These are phyloP conservation scores for Alloteropsis semialata DNA, from an alignment of 176 grass and related monocot species.

Conservation along the genomic window DNA sequence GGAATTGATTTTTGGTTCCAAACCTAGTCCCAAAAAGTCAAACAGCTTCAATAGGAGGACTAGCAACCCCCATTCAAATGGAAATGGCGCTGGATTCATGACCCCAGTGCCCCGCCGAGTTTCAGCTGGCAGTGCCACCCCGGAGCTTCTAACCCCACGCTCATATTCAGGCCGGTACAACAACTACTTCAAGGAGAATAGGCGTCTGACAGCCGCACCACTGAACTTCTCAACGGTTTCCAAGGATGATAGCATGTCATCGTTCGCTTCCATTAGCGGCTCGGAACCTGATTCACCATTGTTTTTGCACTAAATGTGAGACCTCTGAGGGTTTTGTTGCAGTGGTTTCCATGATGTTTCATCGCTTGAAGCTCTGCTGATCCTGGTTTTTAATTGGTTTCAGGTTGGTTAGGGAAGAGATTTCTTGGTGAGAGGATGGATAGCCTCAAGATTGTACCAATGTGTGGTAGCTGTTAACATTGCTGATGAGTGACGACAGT, in stretches of 20 bases:
- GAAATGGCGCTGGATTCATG: slow-evolving; percentile 77
- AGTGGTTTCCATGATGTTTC: slow-evolving; percentile 20
- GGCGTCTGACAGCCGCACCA: slow-evolving; percentile 43
- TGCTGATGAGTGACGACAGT: slow-evolving; percentile 44
- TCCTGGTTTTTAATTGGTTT: slow-evolving; percentile 24
- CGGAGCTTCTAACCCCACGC: slow-evolving; percentile 81
- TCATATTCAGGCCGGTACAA: slow-evolving; percentile 65
- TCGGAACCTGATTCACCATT: slow-evolving; percentile 74
- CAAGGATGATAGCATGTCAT: slow-evolving; percentile 79
- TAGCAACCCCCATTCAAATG: slow-evolving; percentile 50
- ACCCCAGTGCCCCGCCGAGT: slow-evolving; percentile 56
- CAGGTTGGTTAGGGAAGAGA: slow-evolving; percentile 4
- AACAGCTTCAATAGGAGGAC: slow-evolving; percentile 66
- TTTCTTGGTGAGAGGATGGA: not conserved
- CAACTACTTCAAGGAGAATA: slow-evolving; percentile 69
- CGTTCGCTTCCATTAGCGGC: slow-evolving; percentile 78
- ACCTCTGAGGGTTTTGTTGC: not conserved
- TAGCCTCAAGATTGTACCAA: slow-evolving; percentile 11
- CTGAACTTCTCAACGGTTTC: slow-evolving; percentile 57
- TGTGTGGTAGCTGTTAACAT: slow-evolving; percentile 28
- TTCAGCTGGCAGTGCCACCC: slow-evolving; percentile 67
- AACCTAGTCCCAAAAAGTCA: slow-evolving; percentile 58
- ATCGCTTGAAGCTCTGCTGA: slow-evolving; percentile 1
- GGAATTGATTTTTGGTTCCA: slow-evolving; percentile 75
- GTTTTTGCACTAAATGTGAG: slow-evolving; percentile 45